Evolutionary conservation across 129 eudicot genomes (phyloP), one percentile per base, ranked within the genome.

Genomic region (Flaveria brownii): DNA sequence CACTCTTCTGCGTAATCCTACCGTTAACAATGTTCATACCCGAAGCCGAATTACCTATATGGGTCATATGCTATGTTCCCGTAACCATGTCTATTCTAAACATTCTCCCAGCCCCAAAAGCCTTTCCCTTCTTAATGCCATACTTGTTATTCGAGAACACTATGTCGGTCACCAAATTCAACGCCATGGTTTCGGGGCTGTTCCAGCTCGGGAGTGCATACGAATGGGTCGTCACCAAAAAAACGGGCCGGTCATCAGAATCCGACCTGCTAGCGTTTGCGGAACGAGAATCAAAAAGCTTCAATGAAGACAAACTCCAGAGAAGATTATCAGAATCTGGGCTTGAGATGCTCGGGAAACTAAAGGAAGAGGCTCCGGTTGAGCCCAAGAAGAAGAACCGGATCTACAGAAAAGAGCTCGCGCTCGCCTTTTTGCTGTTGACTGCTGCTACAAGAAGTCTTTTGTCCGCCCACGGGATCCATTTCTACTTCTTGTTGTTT

Each of bases 1-100:
- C 97, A 2, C 81, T 92, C n/a, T 92, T 92, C 47, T 92, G 98
- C 28, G 86, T 92, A 72, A 88, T 93, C 23, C 95, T 93, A 17
- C 98, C 98, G 16, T 75, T 93, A 74, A 90, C 98, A 4, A 93
- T 93, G 98, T 93, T 93, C 85, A 77, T 93, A 64, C 98, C 98
- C 0, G 96, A 93, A 81, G 96, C 96, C 2, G 90, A 90, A 57
- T 76, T 92, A 54, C 98, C 98, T 0, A 77, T 83, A 14, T 92
- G 98, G 98, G 98, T 92, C 2, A 89, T 93, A 67, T 93, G 98
- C 69, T 93, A 93, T 68, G 92, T 93, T 11, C 98, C 98, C 2
- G 84, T 88, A 43, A 68, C 83, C 80, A 85, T 93, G 90, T 93
- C 98, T 2, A 82, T 93, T 5, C 82, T 93, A 78, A 90, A 90